Percentiles rank a stretch among this genome's conserved stretches.
Conservation (phyloP, 192 early-diverging fungal genomes). For the Obelidium mucronatum region DNA sequence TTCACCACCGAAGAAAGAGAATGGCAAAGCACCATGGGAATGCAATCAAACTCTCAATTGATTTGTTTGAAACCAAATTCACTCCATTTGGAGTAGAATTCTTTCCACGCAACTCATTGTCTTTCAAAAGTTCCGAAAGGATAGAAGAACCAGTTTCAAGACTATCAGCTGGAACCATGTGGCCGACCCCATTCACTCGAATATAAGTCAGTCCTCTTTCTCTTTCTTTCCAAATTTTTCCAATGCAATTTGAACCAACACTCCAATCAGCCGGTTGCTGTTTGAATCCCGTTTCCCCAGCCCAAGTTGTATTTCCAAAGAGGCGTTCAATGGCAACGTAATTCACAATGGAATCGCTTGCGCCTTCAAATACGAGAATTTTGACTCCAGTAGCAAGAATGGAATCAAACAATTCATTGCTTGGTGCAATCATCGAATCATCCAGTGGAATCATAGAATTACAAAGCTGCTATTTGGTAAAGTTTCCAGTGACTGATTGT, state of each 20-base stretch:
- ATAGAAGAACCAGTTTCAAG: conserved; percentile 32
- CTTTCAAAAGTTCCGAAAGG: neutral
- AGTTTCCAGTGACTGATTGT: neutral
- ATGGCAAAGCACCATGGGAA: no score
- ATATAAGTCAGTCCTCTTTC: conserved; percentile 61
- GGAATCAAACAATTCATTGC: conserved; percentile 2
- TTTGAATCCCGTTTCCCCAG: conserved; percentile 58
- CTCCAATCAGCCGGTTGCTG: neutral
- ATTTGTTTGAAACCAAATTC: neutral
- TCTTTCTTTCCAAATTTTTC: conserved; percentile 51
- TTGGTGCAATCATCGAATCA: neutral
- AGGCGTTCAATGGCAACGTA: conserved; percentile 45
- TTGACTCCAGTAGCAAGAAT: conserved; percentile 13
- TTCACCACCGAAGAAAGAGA: no score
- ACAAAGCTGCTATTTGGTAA: neutral
- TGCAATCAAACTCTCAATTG: no score
- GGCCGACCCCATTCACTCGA: conserved; percentile 66
- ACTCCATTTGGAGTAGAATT: neutral
- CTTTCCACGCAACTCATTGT: no score
- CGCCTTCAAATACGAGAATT: conserved; percentile 23
- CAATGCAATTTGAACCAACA: conserved; percentile 43
- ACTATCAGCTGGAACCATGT: conserved; percentile 72
- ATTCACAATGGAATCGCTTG: neutral
- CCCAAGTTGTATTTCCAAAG: conserved; percentile 62
- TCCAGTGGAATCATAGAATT: neutral